A percentile compares a stretch with the other conserved stretches of the same genome.
Evolutionary conservation across 768 basidiomycete species (phyloP).

Genomic region (Pleurotus cornucopiae): DNA sequence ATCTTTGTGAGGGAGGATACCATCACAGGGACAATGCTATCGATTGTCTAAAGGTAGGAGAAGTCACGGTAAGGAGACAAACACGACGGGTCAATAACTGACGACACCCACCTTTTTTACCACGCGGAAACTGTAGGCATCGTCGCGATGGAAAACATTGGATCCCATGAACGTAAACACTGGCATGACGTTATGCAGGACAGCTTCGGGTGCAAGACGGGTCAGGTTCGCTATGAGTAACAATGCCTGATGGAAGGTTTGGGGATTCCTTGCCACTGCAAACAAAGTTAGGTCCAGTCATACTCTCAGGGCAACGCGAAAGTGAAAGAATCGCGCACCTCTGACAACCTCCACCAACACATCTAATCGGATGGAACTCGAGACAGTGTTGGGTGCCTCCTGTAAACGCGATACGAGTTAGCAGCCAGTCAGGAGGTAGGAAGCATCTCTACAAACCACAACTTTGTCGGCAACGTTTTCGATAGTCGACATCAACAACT

Average conservation of each 20-base stretch:
- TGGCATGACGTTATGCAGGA: slow-evolving; percentile 94
- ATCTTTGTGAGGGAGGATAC: slow-evolving; percentile 67
- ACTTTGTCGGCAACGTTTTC: slow-evolving; percentile 60
- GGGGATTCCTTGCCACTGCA: slow-evolving; percentile 83
- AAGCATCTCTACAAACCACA: slow-evolving; percentile 32
- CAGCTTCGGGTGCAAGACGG: slow-evolving; percentile 82
- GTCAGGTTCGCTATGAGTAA: slow-evolving; percentile 84
- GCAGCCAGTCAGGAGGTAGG: too few species aligned
- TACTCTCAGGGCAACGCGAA: background rate
- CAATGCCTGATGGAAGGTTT: slow-evolving; percentile 91
- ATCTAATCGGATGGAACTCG: slow-evolving; percentile 70
- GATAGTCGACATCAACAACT: slow-evolving; percentile 79
- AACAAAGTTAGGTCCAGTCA: slow-evolving; percentile 3
- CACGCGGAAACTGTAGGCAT: slow-evolving; percentile 91
- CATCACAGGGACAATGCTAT: slow-evolving; percentile 93
- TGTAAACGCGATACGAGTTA: slow-evolving; percentile 18
- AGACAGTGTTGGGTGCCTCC: slow-evolving; percentile 49
- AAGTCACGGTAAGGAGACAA: background rate
- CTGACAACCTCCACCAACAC: slow-evolving; percentile 85
- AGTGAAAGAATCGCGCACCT: slow-evolving; percentile 37
- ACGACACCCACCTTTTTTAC: slow-evolving; percentile 71
- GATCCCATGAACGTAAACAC: slow-evolving; percentile 99
- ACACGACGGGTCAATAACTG: background rate
- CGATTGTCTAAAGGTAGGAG: slow-evolving; percentile 65
- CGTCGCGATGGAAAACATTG: slow-evolving; percentile 95